Evolutionary conservation across 768 basidiomycete species (phyloP).

Genomic region (Imleria badia): DNA sequence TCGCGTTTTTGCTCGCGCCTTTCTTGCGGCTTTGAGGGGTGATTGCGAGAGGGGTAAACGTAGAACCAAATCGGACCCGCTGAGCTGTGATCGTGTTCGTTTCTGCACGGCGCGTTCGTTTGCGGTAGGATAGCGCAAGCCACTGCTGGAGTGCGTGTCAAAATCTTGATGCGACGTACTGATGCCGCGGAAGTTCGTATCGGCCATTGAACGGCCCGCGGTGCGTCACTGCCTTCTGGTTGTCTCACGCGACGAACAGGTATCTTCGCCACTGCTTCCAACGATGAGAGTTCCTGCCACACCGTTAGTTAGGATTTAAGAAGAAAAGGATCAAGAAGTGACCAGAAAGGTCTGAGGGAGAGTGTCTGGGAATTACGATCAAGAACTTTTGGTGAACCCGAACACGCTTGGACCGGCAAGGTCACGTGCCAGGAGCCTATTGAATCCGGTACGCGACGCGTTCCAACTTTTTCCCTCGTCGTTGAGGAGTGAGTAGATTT

Average conservation of each 20-base stretch:
- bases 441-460: too few species aligned
- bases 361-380: not conserved
- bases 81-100: constrained; percentile 53
- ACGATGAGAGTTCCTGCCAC: not conserved
- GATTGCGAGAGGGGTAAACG: constrained; percentile 44
- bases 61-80: constrained; percentile 46
- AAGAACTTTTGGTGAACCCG: not conserved
- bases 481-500: too few species aligned
- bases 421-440: not conserved
- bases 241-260: not conserved
- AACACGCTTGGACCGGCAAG: constrained; percentile 2
- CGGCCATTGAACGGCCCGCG: constrained; percentile 13
- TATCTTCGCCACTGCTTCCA: not conserved
- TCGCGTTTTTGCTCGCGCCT: constrained; percentile 25
- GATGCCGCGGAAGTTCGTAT: constrained; percentile 10
- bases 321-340: not conserved
- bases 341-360: not conserved
- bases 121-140: not conserved
- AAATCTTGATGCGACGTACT: constrained; percentile 4
- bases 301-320: not conserved
- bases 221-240: not conserved
- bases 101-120: constrained; percentile 10
- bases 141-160: constrained; percentile 1
- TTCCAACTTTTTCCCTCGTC: too few species aligned
- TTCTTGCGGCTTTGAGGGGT: constrained; percentile 53